Base-by-base conservation (phyloP, 1,284 basidiomycete species). In the Schizophyllum amplum region DNA sequence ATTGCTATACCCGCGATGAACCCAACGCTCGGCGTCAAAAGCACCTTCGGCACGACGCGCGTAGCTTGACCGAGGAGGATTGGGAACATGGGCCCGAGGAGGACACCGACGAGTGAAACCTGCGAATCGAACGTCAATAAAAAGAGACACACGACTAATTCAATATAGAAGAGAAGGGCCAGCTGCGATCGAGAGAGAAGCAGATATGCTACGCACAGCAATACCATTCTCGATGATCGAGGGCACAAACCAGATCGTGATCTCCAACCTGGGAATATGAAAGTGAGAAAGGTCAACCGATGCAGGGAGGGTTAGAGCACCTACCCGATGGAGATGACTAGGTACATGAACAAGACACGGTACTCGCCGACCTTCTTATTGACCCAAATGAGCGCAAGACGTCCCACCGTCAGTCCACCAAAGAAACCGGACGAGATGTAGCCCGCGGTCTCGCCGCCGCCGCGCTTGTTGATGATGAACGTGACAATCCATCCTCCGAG, bases 201-300 rank as follows among this genome's bases (percentile, higher is more conserved):
- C n/a, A n/a, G n/a, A n/a, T n/a, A n/a, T n/a, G n/a, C n/a, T n/a
- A 4, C 74, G 66, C 51, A 78, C 77, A 5, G 76, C 74, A 15
- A 82, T 63, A 0, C 78, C 79, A 62, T 76, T 76, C 50, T 72
- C 74, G 53, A 80, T 64, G 46, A 81, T 65, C 4, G 71, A 73
- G 6, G 74, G 72, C 1, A 77, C 74, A 25, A 75, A 70, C 81
- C 80, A 83, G 51, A 83, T 69, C 21, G 78, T 72, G 17, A 80
- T 63, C 61, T 82, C 75, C 33, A 83, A 20, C 69, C 17, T 75
- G 76, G 55, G 33, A 33, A 33, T n/a, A n/a, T n/a, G n/a, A n/a
- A 33, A 5, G 27, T 33, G 4, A 54, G 2, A 54, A 52, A 11
- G n/a, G 53, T 17, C 33, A 55, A 4, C 11, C 49, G 47, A 26